These are phyloP conservation scores for Chrysanthemum seticuspe DNA, from an alignment of 129 eudicot species.

Conservation along the genomic window DNA sequence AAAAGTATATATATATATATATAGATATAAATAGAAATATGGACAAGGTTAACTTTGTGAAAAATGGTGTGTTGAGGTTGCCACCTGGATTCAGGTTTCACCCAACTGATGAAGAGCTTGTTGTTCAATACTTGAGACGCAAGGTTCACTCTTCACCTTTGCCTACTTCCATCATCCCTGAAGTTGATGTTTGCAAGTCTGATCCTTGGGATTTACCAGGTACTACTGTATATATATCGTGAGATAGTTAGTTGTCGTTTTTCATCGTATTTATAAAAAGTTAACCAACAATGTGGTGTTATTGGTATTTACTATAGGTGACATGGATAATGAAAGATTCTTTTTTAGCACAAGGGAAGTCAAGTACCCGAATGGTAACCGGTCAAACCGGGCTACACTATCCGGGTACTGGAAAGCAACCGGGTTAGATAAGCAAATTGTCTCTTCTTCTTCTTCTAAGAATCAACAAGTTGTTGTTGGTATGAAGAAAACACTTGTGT, in stretches of 20 bases:
- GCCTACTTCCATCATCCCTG: constrained; percentile 1
- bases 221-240: background rate
- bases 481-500: constrained; percentile 16
- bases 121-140: constrained; percentile 10
- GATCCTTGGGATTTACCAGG: constrained; percentile 16
- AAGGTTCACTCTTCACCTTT: constrained; percentile 4
- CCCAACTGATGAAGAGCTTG: constrained; percentile 8
- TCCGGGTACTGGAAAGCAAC: constrained; percentile 16
- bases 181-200: constrained; percentile 9
- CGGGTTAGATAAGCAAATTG: constrained; percentile 1
- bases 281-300: background rate
- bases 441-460: background rate
- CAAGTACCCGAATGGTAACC: constrained; percentile 11
- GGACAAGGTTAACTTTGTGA: background rate
- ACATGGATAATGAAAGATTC: background rate
- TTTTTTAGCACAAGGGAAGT: constrained; percentile 13
- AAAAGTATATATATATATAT: too few species aligned
- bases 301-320: background rate
- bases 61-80: background rate
- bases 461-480: constrained; percentile 7
- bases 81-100: constrained; percentile 16
- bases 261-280: too few species aligned
- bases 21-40: background rate
- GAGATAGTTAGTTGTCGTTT: background rate
- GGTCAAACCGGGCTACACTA: background rate